These are phyloP conservation scores for Pseudogymnoascus pannorum DNA, from an alignment of 2,329 filamentous ascomycete genomes.

Conservation along the genomic window DNA sequence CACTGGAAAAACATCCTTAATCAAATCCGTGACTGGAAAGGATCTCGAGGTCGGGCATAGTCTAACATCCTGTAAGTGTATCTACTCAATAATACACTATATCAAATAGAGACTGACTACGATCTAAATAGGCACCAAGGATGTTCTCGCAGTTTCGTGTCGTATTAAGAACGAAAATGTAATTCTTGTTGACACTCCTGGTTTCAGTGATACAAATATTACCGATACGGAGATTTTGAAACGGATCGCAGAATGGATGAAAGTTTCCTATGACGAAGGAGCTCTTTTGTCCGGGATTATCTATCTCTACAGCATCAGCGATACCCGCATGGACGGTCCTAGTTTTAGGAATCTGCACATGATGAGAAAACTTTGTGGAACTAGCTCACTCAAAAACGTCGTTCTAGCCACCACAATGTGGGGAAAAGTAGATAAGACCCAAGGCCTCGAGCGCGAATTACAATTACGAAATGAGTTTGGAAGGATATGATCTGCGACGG, in stretches of 20 bases:
- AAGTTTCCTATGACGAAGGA: slow-evolving; percentile 16
- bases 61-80: slow-evolving; percentile 25
- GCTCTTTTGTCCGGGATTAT: slow-evolving; percentile 28
- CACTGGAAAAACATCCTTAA: slow-evolving; percentile 34
- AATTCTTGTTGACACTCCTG: slow-evolving; percentile 34
- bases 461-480: slow-evolving; percentile 16
- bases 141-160: slow-evolving; percentile 7
- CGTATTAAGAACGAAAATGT: neutral
- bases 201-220: slow-evolving; percentile 34
- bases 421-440: slow-evolving; percentile 17
- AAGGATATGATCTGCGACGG: slow-evolving; percentile 11
- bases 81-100: neutral
- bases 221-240: slow-evolving; percentile 32
- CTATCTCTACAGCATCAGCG: slow-evolving; percentile 32
- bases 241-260: slow-evolving; percentile 29
- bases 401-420: slow-evolving; percentile 34
- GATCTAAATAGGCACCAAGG: slow-evolving; percentile 10
- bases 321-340: slow-evolving; percentile 29
- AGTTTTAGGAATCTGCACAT: slow-evolving; percentile 30
- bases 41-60: slow-evolving; percentile 26
- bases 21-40: slow-evolving; percentile 21
- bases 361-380: slow-evolving; percentile 35
- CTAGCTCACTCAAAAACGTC: slow-evolving; percentile 28
- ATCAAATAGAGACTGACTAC: neutral
- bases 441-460: slow-evolving; percentile 17